A percentile compares a stretch with the other conserved stretches of the same genome.
phyloP scores from a whole-genome alignment of 225 moss, liverwort and hornwort genomes.

The Takakia lepidozioides region DNA sequence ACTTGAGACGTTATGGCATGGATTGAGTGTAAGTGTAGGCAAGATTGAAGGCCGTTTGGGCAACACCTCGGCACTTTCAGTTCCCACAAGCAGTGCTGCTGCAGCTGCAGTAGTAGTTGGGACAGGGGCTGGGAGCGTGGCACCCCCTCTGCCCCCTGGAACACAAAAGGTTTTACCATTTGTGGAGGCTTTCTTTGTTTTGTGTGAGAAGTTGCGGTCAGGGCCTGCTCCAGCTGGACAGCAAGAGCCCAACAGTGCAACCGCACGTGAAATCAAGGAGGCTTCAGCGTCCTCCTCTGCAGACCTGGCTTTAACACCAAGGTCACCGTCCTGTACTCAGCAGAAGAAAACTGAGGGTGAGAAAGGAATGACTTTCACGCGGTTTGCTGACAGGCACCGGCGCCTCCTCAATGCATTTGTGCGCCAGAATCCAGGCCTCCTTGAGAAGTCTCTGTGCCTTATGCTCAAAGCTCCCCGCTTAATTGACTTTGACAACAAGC shows the following conservation, averaged over 20 bases:
- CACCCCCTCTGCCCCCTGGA: conserved; percentile 86
- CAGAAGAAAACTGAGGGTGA: conserved; percentile 44
- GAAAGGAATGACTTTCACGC: conserved; percentile 82
- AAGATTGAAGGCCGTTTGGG: conserved; percentile 75
- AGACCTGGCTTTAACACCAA: conserved; percentile 35
- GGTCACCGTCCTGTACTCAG: conserved; percentile 44
- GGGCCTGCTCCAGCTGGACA: conserved; percentile 57
- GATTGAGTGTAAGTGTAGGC: conserved; percentile 73
- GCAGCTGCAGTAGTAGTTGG: conserved; percentile 46
- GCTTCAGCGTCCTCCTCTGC: conserved; percentile 68
- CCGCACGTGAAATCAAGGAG: conserved; percentile 92
- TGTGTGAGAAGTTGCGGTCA: conserved; percentile 82
- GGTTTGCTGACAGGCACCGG: conserved; percentile 94
- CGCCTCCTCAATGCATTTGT: conserved; percentile 87
- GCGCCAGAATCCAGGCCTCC: conserved; percentile 72
- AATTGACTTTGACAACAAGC: conserved; percentile 93
- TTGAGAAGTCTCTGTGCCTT: conserved; percentile 71
- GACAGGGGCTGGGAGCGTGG: conserved; percentile 50
- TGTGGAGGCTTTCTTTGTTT: conserved; percentile 90
- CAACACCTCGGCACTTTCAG: conserved; percentile 38
- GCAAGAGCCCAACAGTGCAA: conserved; percentile 69
- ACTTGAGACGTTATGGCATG: conserved; percentile 78
- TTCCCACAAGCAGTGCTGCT: conserved; percentile 39
- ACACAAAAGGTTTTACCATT: conserved; percentile 86
- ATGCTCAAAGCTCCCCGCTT: conserved; percentile 76